Conservation (phyloP, 768 basidiomycete genomes). For the Amanita exitialis region DNA sequence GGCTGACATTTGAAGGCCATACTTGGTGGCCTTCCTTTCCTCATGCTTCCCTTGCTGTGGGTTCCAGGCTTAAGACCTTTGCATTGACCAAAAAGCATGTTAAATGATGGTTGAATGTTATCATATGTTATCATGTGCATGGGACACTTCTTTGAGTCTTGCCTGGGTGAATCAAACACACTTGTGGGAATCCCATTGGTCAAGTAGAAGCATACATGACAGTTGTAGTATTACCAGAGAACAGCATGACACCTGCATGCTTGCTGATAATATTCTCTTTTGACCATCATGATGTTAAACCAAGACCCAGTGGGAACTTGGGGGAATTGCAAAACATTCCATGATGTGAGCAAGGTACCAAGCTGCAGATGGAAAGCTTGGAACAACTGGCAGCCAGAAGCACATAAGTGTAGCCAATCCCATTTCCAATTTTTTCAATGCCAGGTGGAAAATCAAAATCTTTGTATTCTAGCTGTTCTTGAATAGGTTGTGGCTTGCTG, state of each 20-base stretch:
- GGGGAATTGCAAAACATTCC: constrained; percentile 10
- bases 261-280: not conserved
- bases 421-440: constrained; percentile 36
- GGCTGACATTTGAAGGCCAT: too few species aligned
- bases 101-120: too few species aligned
- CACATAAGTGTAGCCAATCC: constrained; percentile 34
- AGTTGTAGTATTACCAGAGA: not conserved
- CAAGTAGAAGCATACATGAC: constrained; percentile 1
- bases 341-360: constrained; percentile 13
- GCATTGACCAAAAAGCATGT: too few species aligned
- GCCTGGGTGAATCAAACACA: constrained; percentile 10
- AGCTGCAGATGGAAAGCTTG: constrained; percentile 19
- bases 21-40: too few species aligned
- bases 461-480: constrained; percentile 7
- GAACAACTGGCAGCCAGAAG: constrained; percentile 11
- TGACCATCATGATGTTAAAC: constrained; percentile 5
- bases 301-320: constrained; percentile 11
- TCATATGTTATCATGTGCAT: too few species aligned
- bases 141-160: too few species aligned
- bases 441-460: constrained; percentile 30
- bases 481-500: not conserved
- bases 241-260: not conserved
- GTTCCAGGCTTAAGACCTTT: too few species aligned
- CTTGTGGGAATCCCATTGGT: constrained; percentile 4
- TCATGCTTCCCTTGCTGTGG: too few species aligned